Evolutionary conservation across 2,329 filamentous ascomycete species (phyloP), one percentile per base, ranked within the genome.

Genomic region (Colletotrichum euphorbiae): DNA sequence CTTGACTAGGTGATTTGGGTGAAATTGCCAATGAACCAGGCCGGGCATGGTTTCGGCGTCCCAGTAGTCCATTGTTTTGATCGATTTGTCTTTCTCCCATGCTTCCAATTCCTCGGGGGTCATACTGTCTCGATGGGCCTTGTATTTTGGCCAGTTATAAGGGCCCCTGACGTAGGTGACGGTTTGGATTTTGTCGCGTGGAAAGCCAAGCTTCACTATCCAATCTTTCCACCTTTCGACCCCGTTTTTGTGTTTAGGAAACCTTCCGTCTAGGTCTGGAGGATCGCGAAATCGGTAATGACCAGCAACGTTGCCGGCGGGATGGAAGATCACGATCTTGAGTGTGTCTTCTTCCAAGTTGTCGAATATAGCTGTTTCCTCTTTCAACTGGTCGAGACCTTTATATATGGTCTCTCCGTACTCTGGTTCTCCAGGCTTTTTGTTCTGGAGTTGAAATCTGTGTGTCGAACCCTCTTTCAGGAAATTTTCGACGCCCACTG

Each of bases 1-100:
- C 28, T 28, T 28, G 11, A 31, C 15, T 0, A 31, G 21, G 13
- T 51, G 15, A 0, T 24, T 28, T 2, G 57, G 57, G 3, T 60
- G 57, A 19, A 50, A 60, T 17, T 60, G 57, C 31, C 45, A 60
- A 31, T 50, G 45, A 19, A 48, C 45, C 19, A 60, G 43, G 21
- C 57, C 57, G 0, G 21, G 21, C 1, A 17, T 28, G 0, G 57
- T 33, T 0, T 51, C 48, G 0, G 57, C 17, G 4, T n/a, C 3
- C 28, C 45, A 60, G 45, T 40, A 21, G 0, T 24, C 1, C 55
- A 58, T 58, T 0, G 38, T 24, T 4, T 0, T 55, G 0, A 6
- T 36, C n/a, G 17, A n/a, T n/a, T 15, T 0, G 11, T 12, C 11
- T 6, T 0, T n/a, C 28, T 28, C 28, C 28, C 28, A 28, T 28